Conservation (phyloP, 2,329 filamentous ascomycete genomes). For the Escovopsis sp. region DNA sequence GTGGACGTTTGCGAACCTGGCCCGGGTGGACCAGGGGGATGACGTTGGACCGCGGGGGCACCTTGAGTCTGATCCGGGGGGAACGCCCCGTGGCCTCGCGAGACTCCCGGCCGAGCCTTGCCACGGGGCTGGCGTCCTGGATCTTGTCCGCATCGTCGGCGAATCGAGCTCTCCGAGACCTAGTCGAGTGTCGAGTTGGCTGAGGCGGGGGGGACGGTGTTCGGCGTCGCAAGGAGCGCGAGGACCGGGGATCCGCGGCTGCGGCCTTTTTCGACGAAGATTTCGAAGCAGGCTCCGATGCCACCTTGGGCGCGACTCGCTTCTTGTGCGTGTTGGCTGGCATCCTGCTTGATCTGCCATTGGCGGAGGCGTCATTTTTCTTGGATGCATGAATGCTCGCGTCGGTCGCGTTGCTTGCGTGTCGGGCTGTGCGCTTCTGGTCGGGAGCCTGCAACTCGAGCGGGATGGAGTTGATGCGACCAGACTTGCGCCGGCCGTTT, state of each 20-base stretch:
- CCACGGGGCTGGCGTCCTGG: constrained; percentile 5
- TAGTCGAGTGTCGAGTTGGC: constrained; percentile 24
- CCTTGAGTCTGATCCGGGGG: constrained; percentile 35
- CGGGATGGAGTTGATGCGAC: constrained; percentile 47
- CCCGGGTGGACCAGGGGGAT: constrained; percentile 47
- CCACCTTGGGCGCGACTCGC: constrained; percentile 12
- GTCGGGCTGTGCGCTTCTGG: constrained; percentile 37
- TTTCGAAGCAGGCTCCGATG: constrained; percentile 16
- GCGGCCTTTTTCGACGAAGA: constrained; percentile 14
- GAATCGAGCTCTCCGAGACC: constrained; percentile 29
- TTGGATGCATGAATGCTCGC: constrained; percentile 16
- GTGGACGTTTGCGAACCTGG: constrained; percentile 38
- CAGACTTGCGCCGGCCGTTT: constrained; percentile 56
- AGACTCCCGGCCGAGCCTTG: constrained; percentile 3
- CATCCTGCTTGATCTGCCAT: constrained; percentile 12
- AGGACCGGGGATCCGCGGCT: constrained; percentile 14
- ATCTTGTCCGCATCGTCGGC: constrained; percentile 13
- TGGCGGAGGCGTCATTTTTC: constrained; percentile 15
- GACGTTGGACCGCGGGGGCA: constrained; percentile 17
- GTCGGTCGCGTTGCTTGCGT: constrained; percentile 17
- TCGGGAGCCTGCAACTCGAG: constrained; percentile 24
- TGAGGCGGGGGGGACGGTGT: constrained; percentile 25
- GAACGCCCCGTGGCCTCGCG: constrained; percentile 17
- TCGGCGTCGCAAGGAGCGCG: constrained; percentile 23
- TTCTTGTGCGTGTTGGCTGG: constrained; percentile 14